Evolutionary conservation across 2,329 filamentous ascomycete genomes (phyloP).

Genomic region (Hypoxylon sp.): DNA sequence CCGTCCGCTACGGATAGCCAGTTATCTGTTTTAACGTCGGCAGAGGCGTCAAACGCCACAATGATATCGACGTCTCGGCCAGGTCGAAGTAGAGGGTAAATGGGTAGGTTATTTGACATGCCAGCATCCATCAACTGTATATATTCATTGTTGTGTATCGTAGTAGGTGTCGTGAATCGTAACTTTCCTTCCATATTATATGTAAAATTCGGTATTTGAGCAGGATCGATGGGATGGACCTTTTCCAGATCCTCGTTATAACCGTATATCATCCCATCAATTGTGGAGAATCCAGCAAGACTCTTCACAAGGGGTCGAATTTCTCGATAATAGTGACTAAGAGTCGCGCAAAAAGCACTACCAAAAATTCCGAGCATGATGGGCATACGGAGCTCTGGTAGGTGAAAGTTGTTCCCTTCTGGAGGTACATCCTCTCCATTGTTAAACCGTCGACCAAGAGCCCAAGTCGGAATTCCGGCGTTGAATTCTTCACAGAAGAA

Average conservation of each 20-base stretch:
- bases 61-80: constrained; percentile 91
- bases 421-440: constrained; percentile 76
- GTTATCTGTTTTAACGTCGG: constrained; percentile 93
- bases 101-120: constrained; percentile 98
- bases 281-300: constrained; percentile 79
- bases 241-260: constrained; percentile 88
- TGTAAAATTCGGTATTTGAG: constrained; percentile 89
- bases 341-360: constrained; percentile 93
- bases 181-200: constrained; percentile 84
- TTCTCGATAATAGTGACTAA: constrained; percentile 97
- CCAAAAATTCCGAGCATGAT: constrained; percentile 95
- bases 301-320: constrained; percentile 85
- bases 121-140: constrained; percentile 95
- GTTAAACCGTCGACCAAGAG: constrained; percentile 86
- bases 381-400: constrained; percentile 88
- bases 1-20: constrained; percentile 96
- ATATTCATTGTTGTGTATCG: constrained; percentile 78
- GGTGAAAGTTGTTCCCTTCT: constrained; percentile 73
- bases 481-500: constrained; percentile 94
- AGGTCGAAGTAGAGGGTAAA: constrained; percentile 92
- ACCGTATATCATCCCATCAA: constrained; percentile 87
- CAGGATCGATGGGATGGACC: constrained; percentile 94
- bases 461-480: constrained; percentile 96
- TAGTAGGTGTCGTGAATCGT: constrained; percentile 82
- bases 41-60: constrained; percentile 93